Evolutionary conservation across 202 grass and related monocot genomes (phyloP).

Genomic region (Dendrocalamus latiflorus): DNA sequence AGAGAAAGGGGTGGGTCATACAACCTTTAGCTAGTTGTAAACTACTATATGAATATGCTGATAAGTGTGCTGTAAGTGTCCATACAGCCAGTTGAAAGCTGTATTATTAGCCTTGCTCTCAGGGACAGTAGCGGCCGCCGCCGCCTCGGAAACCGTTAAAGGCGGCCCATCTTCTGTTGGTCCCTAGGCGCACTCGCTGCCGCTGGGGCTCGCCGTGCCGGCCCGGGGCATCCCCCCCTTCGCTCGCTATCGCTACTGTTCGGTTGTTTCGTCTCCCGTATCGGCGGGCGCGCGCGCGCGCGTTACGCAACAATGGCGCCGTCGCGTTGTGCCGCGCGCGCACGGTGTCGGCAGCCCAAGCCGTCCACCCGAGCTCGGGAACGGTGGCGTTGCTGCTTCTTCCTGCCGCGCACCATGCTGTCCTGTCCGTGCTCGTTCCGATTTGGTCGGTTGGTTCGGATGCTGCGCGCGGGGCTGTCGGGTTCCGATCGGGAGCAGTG

Average conservation of each 20-base stretch:
- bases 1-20: too few relatives aligned
- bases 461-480: neutral
- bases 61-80: too few relatives aligned
- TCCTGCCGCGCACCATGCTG: neutral
- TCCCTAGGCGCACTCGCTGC: neutral
- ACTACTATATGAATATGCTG: too few relatives aligned
- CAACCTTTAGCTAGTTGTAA: too few relatives aligned
- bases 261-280: neutral
- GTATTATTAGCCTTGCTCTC: too few relatives aligned
- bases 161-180: neutral
- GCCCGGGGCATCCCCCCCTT: neutral
- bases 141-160: conserved; percentile 36
- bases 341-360: neutral
- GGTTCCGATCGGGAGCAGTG: conserved; percentile 14
- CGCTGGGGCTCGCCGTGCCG: neutral
- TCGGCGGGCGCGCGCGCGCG: neutral
- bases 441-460: neutral
- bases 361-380: neutral
- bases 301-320: neutral
- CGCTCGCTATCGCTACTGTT: neutral
- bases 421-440: too few relatives aligned
- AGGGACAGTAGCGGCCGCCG: neutral
- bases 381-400: too few relatives aligned
- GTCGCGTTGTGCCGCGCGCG: neutral
- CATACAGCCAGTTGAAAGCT: too few relatives aligned